These are phyloP conservation scores for Knufia petricola DNA, from an alignment of 2,329 filamentous ascomycete species.

Conservation along the genomic window DNA sequence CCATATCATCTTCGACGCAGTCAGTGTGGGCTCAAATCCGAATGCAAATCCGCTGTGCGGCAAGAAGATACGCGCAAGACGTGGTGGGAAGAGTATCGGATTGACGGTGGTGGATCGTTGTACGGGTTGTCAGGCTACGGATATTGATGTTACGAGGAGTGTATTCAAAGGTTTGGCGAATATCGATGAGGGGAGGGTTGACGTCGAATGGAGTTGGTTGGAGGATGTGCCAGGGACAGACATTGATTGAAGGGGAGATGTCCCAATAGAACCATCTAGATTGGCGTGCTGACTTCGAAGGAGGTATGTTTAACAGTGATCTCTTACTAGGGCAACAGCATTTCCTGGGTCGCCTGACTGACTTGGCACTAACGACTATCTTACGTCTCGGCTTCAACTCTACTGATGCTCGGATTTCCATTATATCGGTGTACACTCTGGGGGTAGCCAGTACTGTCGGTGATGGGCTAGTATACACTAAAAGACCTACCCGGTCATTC, in stretches of 20 bases:
- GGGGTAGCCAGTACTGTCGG: too few species aligned
- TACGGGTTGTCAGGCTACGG: conserved; percentile 37
- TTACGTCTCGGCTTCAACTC: too few species aligned
- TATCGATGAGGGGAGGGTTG: conserved; percentile 38
- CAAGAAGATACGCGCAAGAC: conserved; percentile 51
- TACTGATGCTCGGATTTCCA: too few species aligned
- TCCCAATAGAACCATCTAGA: neutral
- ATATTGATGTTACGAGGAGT: conserved; percentile 41
- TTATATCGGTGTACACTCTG: too few species aligned
- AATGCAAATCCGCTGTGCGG: conserved; percentile 62
- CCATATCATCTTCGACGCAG: conserved; percentile 56
- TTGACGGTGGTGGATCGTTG: conserved; percentile 62
- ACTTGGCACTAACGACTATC: too few species aligned
- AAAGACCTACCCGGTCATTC: too few species aligned
- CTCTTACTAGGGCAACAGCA: too few species aligned
- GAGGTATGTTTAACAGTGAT: too few species aligned
- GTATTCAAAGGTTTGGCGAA: conserved; percentile 42
- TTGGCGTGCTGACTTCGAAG: too few species aligned
- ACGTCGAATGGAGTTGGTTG: conserved; percentile 44
- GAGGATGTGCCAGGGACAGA: conserved; percentile 27
- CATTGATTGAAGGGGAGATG: conserved; percentile 4
- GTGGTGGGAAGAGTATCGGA: conserved; percentile 46
- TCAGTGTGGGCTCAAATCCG: conserved; percentile 42
- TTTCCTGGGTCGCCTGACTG: too few species aligned
- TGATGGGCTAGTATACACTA: too few species aligned